Percentiles rank a stretch among this genome's conserved stretches.
These are phyloP conservation scores for Neotropicomus parvogracilis DNA, from an alignment of 1,284 basidiomycete genomes.

Conservation along the genomic window DNA sequence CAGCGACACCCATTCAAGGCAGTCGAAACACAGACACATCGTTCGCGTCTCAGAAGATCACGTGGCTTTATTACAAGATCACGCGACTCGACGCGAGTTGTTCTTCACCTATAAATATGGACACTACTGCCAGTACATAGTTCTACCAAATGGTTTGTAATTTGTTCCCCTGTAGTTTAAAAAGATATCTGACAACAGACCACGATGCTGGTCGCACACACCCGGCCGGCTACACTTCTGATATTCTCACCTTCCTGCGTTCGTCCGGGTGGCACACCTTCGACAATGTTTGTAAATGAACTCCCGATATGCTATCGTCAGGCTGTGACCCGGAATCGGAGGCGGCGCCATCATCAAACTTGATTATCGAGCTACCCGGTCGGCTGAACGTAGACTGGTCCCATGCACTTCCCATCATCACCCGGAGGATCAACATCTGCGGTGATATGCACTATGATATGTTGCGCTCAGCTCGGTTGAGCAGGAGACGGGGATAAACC, in stretches of 20 bases:
- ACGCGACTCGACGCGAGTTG: neutral
- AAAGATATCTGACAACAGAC: too few species aligned
- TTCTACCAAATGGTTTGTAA: too few species aligned
- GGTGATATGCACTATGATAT: constrained; percentile 27
- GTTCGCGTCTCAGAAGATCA: constrained; percentile 10
- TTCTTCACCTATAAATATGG: too few species aligned
- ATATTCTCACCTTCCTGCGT: neutral
- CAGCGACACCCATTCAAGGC: constrained; percentile 45
- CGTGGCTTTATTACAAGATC: constrained; percentile 9
- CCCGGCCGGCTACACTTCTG: neutral
- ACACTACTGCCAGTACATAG: too few species aligned
- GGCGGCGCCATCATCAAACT: neutral
- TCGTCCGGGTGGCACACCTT: neutral
- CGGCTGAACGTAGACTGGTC: constrained; percentile 1
- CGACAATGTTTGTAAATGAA: neutral
- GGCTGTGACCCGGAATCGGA: neutral
- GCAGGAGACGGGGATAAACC: too few species aligned
- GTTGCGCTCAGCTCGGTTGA: neutral
- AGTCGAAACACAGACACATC: neutral
- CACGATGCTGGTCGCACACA: too few species aligned
- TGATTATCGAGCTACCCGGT: neutral
- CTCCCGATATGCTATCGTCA: too few species aligned
- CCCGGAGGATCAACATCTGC: constrained; percentile 30
- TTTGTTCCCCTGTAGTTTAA: too few species aligned
- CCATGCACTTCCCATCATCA: constrained; percentile 20